Evolutionary conservation across 2,329 filamentous ascomycete genomes (phyloP).

Genomic region (Aspergillaceae sp.): DNA sequence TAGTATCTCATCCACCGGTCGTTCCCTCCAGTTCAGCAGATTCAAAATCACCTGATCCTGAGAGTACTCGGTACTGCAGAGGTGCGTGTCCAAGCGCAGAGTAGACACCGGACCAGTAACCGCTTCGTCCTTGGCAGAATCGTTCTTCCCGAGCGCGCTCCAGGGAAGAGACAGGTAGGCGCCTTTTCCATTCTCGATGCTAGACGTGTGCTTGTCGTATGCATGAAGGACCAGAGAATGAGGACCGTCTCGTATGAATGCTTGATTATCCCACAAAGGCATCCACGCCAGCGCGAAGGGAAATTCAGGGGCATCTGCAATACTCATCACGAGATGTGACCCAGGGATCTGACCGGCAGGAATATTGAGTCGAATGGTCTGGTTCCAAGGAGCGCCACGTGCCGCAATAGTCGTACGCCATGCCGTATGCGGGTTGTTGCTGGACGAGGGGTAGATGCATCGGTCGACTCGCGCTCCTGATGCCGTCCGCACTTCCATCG

Average conservation of each 20-base stretch:
- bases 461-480: conserved; percentile 75
- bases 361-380: conserved; percentile 75
- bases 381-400: conserved; percentile 74
- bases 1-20: conserved; percentile 61
- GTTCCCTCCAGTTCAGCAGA: conserved; percentile 76
- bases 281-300: conserved; percentile 90
- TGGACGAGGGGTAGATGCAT: conserved; percentile 71
- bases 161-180: conserved; percentile 82
- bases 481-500: conserved; percentile 73
- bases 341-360: conserved; percentile 69
- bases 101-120: conserved; percentile 71
- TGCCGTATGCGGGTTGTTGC: conserved; percentile 66
- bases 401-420: conserved; percentile 81
- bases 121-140: conserved; percentile 60
- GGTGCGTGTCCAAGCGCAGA: conserved; percentile 70
- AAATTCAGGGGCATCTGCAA: conserved; percentile 76
- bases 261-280: conserved; percentile 84
- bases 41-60: conserved; percentile 82
- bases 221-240: conserved; percentile 79
- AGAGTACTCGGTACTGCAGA: conserved; percentile 91
- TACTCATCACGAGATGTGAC: conserved; percentile 79
- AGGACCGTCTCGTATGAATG: conserved; percentile 77
- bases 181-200: conserved; percentile 61
- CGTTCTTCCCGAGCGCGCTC: conserved; percentile 58
- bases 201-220: conserved; percentile 82